Base-by-base conservation (phyloP, 352 stramenopile species). In the Globisporangium alternatum region DNA sequence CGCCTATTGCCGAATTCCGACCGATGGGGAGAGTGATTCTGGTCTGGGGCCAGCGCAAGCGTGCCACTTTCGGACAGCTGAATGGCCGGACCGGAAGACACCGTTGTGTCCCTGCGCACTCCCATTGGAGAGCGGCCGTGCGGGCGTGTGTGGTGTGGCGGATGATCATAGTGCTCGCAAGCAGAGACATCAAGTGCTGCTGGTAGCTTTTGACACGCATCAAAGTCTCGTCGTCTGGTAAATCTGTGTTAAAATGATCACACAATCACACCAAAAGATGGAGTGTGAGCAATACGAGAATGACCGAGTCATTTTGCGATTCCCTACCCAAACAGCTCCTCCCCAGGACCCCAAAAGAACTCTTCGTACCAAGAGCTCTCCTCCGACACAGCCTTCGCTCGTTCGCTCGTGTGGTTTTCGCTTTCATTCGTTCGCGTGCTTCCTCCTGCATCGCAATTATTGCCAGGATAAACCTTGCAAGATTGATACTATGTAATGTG, bases 61-160 rank as follows among this genome's bases (percentile, higher is more conserved):
- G 37, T 44, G 31, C 31, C 52, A 57, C 52, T 44, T 21, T 57
- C 52, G 15, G 30, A 43, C 17, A 56, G 51, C 30, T 43, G 30
- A 43, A 43, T 33, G 51, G 3, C 30, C n/a, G 41, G 5, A 47
- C 41, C 17, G 5, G 41, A 47, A 15, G 41, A 47, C 39, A 47
- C 15, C 13, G 15, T 45, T 45, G 39, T 39, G 33, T 39, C 8
- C 33, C 33, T 13, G 12, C 13, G 37, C 43, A 48, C 43, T 48
- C 17, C 33, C 33, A 39, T 39, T 12, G 8, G 33, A 39, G 33
- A 28, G 25, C 25, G 25, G 25, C 25, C 25, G 25, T 28, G 25
- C 25, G 25, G 25, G 25, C 25, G 25, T 28, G 2, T 28, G 25
- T 28, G 25, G 25, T 28, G 25, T 28, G 25, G 25, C 25, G 25